Percentiles rank a stretch among this genome's conserved stretches.
Conservation (phyloP, 2,329 filamentous ascomycete genomes). For the Alternaria sp. region DNA sequence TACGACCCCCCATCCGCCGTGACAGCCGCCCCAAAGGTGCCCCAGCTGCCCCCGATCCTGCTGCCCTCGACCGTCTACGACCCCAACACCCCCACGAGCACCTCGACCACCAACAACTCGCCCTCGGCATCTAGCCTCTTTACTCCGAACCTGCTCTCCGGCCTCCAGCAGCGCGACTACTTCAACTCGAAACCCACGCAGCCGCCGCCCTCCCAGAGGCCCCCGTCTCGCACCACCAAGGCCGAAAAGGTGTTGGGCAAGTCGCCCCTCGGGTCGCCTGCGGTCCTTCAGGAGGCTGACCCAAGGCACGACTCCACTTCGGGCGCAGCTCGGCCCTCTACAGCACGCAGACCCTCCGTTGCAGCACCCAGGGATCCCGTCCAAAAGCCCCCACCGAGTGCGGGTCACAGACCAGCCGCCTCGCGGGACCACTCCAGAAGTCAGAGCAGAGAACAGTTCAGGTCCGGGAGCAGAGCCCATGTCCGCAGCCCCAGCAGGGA, state of each 20-base stretch:
- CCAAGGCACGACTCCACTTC: conserved; percentile 33
- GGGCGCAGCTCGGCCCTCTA: conserved; percentile 26
- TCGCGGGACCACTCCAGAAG: conserved; percentile 23
- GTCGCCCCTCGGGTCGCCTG: conserved; percentile 45
- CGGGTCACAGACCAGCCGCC: conserved; percentile 23
- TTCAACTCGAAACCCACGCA: conserved; percentile 43
- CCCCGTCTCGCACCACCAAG: conserved; percentile 37
- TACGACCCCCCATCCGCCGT: conserved; percentile 36
- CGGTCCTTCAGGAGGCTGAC: conserved; percentile 42
- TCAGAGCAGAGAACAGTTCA: conserved; percentile 31
- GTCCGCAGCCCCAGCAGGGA: conserved; percentile 19
- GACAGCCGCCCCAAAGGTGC: conserved; percentile 44
- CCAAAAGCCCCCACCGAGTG: conserved; percentile 30
- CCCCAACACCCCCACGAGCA: conserved; percentile 42
- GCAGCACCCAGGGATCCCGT: conserved; percentile 18
- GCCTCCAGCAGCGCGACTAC: conserved; percentile 44
- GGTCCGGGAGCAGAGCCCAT: conserved; percentile 17
- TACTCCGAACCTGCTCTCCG: conserved; percentile 37
- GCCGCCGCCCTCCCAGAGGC: conserved; percentile 24
- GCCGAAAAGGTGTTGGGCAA: conserved; percentile 37
- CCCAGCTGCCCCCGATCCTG: conserved; percentile 34
- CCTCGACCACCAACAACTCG: conserved; percentile 33
- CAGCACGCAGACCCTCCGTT: conserved; percentile 29
- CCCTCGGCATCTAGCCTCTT: conserved; percentile 46
- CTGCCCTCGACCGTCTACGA: conserved; percentile 48